Base-by-base conservation (phyloP, 257 asterid genomes). In the Fraxinus excelsior region DNA sequence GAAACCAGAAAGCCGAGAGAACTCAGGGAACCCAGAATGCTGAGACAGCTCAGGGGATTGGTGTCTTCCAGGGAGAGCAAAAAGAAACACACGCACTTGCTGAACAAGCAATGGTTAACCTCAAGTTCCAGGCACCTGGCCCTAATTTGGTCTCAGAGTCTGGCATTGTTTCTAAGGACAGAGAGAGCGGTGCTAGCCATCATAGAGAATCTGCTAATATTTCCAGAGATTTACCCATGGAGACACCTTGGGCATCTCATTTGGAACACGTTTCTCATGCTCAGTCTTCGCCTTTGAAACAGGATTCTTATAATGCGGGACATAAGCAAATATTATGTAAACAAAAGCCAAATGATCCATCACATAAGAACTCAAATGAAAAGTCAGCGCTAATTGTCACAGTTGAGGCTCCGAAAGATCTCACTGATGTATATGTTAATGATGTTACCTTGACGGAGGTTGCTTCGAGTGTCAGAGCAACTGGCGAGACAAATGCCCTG, bases 281-380 rank as follows among this genome's bases (percentile, higher is more conserved):
- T 28, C 85, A 80, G 67, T 75, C 87, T 62, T 71, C 79, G 76
- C 80, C 80, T 28, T 49, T 46, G 44, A 82, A 87, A 71, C 81
- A 84, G 71, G 94, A 88, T 73, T 53, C 72, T 78, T 73, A 62
- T n/a, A 62, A 26, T 62, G 18, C 53, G 72, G 75, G 81, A 72
- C 82, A 83, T 72, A 90, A 85, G 89, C 86, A 81, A 53, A 64
- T 83, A 18, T 79, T 87, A 79, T 82, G 86, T 76, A 90, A 87
- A 83, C 97, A 84, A 82, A 93, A 83, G 87, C 91, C 83, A 78
- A 91, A 71, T 83, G 77, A 31, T 80, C 56, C 76, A 46, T 40
- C 58, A 62, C 89, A 67, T 72, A 92, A 80, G 82, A 78, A 85
- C 67, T 64, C 35, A 44, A 82, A 77, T 70, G 93, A 85, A 76